Conservation (phyloP, 768 basidiomycete genomes). For the Amanita pallidorosea region DNA sequence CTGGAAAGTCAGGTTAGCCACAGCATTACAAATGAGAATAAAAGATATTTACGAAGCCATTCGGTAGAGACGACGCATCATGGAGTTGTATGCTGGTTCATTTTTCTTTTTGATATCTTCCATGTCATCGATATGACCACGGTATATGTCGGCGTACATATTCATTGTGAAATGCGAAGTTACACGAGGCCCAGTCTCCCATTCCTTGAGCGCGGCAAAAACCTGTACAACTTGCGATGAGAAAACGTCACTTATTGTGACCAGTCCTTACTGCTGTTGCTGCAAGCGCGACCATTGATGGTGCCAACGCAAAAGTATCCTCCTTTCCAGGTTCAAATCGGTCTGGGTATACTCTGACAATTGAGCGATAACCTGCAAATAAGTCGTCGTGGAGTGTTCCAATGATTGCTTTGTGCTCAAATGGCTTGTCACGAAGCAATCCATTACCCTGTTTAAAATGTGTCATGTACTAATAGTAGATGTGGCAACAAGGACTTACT, state of each 20-base stretch:
- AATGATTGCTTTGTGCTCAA: neutral
- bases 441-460: neutral
- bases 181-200: neutral
- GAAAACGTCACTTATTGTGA: too few relatives aligned
- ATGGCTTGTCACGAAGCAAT: neutral
- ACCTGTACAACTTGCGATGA: too few relatives aligned
- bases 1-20: neutral
- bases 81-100: neutral
- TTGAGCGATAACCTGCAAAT: neutral
- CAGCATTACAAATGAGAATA: neutral
- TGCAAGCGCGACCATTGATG: too few relatives aligned
- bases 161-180: neutral
- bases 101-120: neutral
- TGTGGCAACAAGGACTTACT: neutral
- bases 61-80: neutral
- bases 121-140: neutral
- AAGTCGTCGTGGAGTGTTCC: neutral
- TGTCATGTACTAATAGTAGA: too few relatives aligned
- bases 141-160: neutral
- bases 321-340: too few relatives aligned
- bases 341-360: neutral
- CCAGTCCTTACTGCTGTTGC: too few relatives aligned
- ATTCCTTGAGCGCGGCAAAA: neutral
- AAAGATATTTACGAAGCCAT: neutral
- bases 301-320: too few relatives aligned